A percentile compares a stretch with the other conserved stretches of the same genome.
Conservation (phyloP, 805 yeast species). For the Scheffersomyces amazonensis region DNA sequence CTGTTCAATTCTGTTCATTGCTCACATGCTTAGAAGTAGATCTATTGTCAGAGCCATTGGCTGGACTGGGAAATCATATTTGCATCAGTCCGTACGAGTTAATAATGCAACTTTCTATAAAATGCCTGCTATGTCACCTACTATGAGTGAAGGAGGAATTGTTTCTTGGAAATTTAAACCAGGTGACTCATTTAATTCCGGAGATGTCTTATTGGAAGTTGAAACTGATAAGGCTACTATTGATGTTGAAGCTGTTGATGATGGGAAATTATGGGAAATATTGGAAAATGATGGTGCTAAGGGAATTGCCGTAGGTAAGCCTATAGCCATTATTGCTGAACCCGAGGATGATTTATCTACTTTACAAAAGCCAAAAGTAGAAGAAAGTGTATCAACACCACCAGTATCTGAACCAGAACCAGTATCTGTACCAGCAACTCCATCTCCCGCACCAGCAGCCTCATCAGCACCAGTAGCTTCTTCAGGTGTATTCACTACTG, state of each 20-base stretch:
- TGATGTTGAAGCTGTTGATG: constrained; percentile 87
- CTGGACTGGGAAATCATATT: constrained; percentile 4
- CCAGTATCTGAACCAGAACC: constrained; percentile 14
- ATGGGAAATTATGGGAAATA: constrained; percentile 84
- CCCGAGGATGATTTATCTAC: constrained; percentile 75
- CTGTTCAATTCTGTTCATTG: too few species aligned
- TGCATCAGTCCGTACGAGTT: constrained; percentile 4
- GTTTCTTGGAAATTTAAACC: constrained; percentile 81
- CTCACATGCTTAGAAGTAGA: too few species aligned
- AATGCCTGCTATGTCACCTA: constrained; percentile 99
- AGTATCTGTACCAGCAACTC: constrained; percentile 9
- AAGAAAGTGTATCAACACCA: constrained; percentile 17
- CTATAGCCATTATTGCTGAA: constrained; percentile 89
- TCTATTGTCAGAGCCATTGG: too few species aligned
- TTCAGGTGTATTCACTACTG: constrained; percentile 30
- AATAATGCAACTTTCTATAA: constrained; percentile 51
- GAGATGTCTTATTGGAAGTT: constrained; percentile 80
- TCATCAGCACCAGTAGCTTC: constrained; percentile 1
- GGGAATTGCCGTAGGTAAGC: constrained; percentile 79
- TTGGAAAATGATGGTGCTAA: constrained; percentile 67
- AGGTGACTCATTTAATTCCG: constrained; percentile 69
- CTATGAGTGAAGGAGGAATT: constrained; percentile 95
- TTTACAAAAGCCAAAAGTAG: constrained; percentile 55
- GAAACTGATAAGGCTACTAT: constrained; percentile 85
- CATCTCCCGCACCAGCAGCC: constrained; percentile 10